Percentiles rank a stretch among this genome's conserved stretches.
Evolutionary conservation across 1,284 basidiomycete genomes (phyloP).

Genomic region (Melampsora larici-populina): DNA sequence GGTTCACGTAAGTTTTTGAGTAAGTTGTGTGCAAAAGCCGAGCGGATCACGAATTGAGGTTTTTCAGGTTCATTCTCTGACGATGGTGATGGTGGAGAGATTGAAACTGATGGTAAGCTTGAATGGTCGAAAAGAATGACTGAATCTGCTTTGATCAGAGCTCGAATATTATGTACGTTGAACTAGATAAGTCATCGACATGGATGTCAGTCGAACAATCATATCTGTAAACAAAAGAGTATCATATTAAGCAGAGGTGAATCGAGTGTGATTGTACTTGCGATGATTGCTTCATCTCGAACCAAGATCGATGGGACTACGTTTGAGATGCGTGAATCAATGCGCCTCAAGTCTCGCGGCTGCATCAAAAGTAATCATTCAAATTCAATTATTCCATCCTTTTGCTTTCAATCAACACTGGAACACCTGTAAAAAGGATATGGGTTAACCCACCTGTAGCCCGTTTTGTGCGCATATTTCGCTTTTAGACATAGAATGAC

Average conservation of each 20-base stretch:
- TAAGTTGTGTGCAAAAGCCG: constrained; percentile 44
- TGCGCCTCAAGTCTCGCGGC: constrained; percentile 93
- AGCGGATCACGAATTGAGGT: constrained; percentile 1
- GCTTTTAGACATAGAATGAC: constrained; percentile 58
- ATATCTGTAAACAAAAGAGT: neutral
- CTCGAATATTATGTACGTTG: constrained; percentile 89
- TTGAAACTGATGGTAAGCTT: constrained; percentile 59
- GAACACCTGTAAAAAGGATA: constrained; percentile 28
- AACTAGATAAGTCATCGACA: constrained; percentile 58
- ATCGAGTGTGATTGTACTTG: constrained; percentile 54
- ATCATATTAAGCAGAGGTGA: constrained; percentile 32
- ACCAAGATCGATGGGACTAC: constrained; percentile 90
- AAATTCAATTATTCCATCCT: neutral
- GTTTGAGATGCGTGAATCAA: constrained; percentile 89
- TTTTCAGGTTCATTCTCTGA: neutral
- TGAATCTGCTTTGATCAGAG: constrained; percentile 85
- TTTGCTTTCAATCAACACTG: constrained; percentile 40
- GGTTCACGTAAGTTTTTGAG: constrained; percentile 42
- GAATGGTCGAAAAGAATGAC: constrained; percentile 89
- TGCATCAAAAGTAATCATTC: constrained; percentile 52
- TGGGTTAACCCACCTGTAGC: constrained; percentile 66
- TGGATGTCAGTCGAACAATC: neutral
- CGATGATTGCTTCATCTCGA: constrained; percentile 79
- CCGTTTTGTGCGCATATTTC: constrained; percentile 83
- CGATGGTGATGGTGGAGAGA: neutral